These are phyloP conservation scores for Ustilago lituana DNA, from an alignment of 1,284 basidiomycete species.

Conservation along the genomic window DNA sequence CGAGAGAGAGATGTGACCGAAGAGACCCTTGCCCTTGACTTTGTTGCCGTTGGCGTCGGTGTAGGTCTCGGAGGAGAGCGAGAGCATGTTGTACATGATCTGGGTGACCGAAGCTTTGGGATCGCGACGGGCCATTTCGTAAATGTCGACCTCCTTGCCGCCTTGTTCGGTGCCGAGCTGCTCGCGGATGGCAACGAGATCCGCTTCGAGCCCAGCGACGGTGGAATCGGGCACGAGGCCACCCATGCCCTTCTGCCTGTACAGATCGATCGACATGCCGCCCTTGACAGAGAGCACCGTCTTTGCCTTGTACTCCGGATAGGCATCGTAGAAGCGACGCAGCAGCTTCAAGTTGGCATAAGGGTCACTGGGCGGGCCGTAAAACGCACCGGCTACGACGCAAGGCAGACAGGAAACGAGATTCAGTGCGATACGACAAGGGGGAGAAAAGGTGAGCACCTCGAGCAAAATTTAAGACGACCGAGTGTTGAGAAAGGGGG, in stretches of 20 bases:
- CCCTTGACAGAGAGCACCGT: conserved; percentile 72
- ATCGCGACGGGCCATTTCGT: conserved; percentile 56
- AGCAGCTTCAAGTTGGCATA: conserved; percentile 70
- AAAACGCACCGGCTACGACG: conserved; percentile 71
- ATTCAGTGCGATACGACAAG: too few relatives aligned
- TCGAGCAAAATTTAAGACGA: too few relatives aligned
- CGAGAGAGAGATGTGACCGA: conserved; percentile 57
- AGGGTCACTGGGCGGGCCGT: conserved; percentile 65
- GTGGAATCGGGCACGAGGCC: conserved; percentile 38
- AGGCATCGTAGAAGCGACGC: conserved; percentile 70
- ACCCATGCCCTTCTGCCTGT: conserved; percentile 31
- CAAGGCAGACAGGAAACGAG: too few relatives aligned
- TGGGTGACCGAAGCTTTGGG: conserved; percentile 21
- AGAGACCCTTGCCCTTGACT: conserved; percentile 52
- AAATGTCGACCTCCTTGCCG: conserved; percentile 55
- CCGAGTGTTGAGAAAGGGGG: too few relatives aligned
- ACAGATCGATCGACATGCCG: conserved; percentile 58
- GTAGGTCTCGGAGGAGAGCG: conserved; percentile 38
- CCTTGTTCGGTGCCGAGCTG: conserved; percentile 51
- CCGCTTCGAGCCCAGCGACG: conserved; percentile 37
- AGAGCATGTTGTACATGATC: conserved; percentile 51
- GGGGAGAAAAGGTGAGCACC: too few relatives aligned
- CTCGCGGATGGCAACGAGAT: conserved; percentile 40
- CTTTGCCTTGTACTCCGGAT: conserved; percentile 73
- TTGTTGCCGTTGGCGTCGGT: conserved; percentile 26